Evolutionary conservation across 257 asterid genomes (phyloP).

Genomic region (Gardenia jasminoides): DNA sequence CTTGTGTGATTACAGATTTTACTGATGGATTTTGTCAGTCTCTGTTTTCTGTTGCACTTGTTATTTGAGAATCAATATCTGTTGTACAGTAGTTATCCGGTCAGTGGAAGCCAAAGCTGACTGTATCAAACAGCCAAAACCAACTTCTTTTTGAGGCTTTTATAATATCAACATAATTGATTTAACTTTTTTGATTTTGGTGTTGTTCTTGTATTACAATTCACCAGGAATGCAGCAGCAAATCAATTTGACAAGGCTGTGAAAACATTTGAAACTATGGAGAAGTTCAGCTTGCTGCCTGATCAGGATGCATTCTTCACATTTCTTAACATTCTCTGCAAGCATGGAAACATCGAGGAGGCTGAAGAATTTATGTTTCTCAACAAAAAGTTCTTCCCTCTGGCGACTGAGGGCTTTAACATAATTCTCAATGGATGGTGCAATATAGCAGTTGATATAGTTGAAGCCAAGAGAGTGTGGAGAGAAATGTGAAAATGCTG

Average conservation of each 20-base stretch:
- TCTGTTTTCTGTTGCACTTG: no score
- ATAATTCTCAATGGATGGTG: conserved; percentile 91
- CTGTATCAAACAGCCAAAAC: neutral
- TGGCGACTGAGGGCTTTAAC: conserved; percentile 73
- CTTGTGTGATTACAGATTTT: no score
- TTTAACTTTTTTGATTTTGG: neutral
- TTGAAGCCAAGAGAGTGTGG: conserved; percentile 91
- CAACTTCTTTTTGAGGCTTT: neutral
- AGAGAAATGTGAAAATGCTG: conserved; percentile 90
- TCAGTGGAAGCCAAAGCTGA: neutral
- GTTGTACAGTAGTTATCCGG: neutral
- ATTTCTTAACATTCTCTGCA: conserved; percentile 66
- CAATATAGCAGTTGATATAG: conserved; percentile 53
- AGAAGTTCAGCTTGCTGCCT: conserved; percentile 68
- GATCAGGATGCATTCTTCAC: conserved; percentile 59
- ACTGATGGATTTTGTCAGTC: no score
- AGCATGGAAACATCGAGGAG: conserved; percentile 83
- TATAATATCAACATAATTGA: neutral
- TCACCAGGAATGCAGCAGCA: conserved; percentile 68
- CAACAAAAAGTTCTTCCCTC: conserved; percentile 78
- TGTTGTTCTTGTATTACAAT: conserved; percentile 15
- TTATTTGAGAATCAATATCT: no score
- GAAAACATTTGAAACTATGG: conserved; percentile 70
- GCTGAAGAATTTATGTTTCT: conserved; percentile 84
- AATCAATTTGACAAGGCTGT: conserved; percentile 63